A percentile compares a stretch with the other conserved stretches of the same genome.
Conservation (phyloP, 169 alveolate species). For the Eimeria sp. region DNA sequence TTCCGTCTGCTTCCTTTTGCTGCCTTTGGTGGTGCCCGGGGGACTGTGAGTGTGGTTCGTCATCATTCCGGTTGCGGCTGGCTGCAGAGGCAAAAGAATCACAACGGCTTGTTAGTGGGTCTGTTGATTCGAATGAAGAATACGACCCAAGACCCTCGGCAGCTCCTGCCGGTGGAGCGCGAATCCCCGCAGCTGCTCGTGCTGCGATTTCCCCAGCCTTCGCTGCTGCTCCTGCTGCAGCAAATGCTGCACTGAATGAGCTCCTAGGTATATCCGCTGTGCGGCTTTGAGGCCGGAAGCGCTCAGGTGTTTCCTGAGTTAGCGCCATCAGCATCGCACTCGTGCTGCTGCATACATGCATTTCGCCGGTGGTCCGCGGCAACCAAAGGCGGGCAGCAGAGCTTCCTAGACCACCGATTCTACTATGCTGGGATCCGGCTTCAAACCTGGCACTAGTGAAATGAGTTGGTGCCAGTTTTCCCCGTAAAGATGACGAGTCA, state of each 20-base stretch:
- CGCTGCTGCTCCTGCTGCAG: constrained; percentile 43
- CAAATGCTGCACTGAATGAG: constrained; percentile 13
- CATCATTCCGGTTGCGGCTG: constrained; percentile 63
- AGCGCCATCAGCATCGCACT: constrained; percentile 55
- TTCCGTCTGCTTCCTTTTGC: constrained; percentile 14
- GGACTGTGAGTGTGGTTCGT: constrained; percentile 6
- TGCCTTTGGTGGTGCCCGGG: constrained; percentile 17
- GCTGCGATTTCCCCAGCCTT: constrained; percentile 27
- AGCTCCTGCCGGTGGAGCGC: background rate
- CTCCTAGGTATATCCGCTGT: background rate
- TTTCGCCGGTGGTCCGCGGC: constrained; percentile 44
- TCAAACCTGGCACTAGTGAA: constrained; percentile 24
- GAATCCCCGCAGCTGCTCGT: constrained; percentile 22
- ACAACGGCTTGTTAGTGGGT: constrained; percentile 54
- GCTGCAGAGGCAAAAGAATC: constrained; percentile 66
- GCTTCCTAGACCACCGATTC: background rate
- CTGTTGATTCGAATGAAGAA: constrained; percentile 53
- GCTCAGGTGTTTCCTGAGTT: constrained; percentile 34
- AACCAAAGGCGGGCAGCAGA: constrained; percentile 28
- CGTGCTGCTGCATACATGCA: constrained; percentile 58
- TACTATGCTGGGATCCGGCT: background rate
- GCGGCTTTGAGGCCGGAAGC: background rate
- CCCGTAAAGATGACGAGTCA: background rate
- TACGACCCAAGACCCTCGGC: constrained; percentile 51
- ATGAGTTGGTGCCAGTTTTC: constrained; percentile 13